Conservation (phyloP, 2,329 filamentous ascomycete genomes). For the Nemania abortiva region DNA sequence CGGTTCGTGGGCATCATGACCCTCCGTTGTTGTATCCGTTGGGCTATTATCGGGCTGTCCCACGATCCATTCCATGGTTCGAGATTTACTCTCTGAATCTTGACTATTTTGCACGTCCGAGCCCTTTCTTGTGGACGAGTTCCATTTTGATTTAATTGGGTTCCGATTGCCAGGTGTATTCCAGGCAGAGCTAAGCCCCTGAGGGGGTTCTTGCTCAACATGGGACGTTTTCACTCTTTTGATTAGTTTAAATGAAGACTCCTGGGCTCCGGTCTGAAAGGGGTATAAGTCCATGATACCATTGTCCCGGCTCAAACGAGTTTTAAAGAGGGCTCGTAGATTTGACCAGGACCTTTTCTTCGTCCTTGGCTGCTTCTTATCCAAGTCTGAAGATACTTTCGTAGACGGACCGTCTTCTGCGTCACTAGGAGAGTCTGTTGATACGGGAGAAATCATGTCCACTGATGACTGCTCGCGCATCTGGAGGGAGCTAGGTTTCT, state of each 20-base stretch:
- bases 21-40: constrained; percentile 6
- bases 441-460: constrained; percentile 3
- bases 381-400: background rate
- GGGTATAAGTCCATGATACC: constrained; percentile 22
- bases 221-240: constrained; percentile 28
- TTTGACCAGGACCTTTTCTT: constrained; percentile 39
- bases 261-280: constrained; percentile 17
- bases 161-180: constrained; percentile 12
- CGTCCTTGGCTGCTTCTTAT: constrained; percentile 16
- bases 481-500: constrained; percentile 35
- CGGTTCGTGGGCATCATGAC: constrained; percentile 10
- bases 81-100: constrained; percentile 8
- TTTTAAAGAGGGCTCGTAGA: constrained; percentile 27
- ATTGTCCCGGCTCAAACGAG: constrained; percentile 21
- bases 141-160: constrained; percentile 5
- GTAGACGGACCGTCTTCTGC: constrained; percentile 18
- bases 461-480: constrained; percentile 26
- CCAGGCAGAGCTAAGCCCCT: background rate
- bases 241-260: constrained; percentile 24
- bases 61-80: constrained; percentile 21
- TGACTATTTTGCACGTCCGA: constrained; percentile 7
- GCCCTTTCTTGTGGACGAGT: background rate
- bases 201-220: background rate
- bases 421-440: constrained; percentile 4
- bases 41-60: constrained; percentile 18